A percentile compares a stretch with the other conserved stretches of the same genome.
Conservation (phyloP, 2,329 filamentous ascomycete species). For the Colletotrichum simmondsii region DNA sequence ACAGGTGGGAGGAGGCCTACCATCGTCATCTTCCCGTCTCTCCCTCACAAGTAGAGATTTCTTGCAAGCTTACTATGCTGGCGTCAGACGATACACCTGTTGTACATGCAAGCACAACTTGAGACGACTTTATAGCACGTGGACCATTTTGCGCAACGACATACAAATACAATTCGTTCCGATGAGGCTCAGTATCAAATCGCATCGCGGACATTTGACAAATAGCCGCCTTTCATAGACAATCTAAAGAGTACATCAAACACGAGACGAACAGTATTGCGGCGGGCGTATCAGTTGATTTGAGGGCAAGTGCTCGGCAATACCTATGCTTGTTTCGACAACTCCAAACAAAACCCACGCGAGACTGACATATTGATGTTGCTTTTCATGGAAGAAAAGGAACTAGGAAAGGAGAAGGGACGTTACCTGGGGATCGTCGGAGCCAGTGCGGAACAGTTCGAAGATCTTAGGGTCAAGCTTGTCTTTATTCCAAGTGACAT, state of each 20-base stretch:
- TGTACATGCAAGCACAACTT: background rate
- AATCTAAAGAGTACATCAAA: fast-evolving
- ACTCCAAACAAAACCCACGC: background rate
- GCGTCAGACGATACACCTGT: background rate
- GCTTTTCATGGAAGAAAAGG: too few species aligned
- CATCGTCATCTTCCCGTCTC: background rate
- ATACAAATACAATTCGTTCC: background rate
- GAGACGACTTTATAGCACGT: background rate
- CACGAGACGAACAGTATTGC: background rate
- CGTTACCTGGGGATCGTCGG: too few species aligned
- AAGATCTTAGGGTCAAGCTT: too few species aligned
- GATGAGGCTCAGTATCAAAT: background rate
- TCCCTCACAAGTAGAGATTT: background rate
- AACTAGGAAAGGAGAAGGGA: too few species aligned
- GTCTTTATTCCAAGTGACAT: too few species aligned
- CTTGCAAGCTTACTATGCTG: background rate
- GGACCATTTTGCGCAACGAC: background rate
- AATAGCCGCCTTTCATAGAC: background rate
- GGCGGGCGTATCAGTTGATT: background rate
- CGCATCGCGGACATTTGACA: background rate
- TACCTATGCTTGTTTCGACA: background rate
- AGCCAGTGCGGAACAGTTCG: too few species aligned
- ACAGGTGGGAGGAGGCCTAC: background rate
- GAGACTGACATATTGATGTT: too few species aligned
- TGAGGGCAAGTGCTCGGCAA: background rate